Conservation (phyloP, 768 basidiomycete genomes). For the Boletellus emodensis region DNA sequence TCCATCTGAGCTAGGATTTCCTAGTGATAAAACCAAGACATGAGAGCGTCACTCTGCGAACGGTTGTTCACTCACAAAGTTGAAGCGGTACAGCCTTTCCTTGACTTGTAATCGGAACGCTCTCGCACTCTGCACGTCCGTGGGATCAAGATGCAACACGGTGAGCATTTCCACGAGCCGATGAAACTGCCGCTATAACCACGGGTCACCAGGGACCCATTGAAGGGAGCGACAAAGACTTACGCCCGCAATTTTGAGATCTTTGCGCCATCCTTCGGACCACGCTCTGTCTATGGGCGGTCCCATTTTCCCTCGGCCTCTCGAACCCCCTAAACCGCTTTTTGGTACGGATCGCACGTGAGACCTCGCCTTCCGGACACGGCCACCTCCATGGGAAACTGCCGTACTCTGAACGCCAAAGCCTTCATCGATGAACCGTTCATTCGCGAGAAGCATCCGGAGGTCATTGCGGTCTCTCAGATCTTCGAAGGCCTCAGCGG, state of each 20-base stretch:
- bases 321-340: constrained; percentile 21
- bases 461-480: constrained; percentile 91
- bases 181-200: constrained; percentile 81
- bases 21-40: constrained; percentile 35
- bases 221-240: constrained; percentile 13
- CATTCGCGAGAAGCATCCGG: constrained; percentile 61
- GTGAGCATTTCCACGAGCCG: constrained; percentile 90
- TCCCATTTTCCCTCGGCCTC: constrained; percentile 57
- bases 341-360: constrained; percentile 29
- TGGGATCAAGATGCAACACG: constrained; percentile 61
- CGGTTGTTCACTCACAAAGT: constrained; percentile 61
- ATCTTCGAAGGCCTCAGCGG: constrained; percentile 97
- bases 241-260: constrained; percentile 89
- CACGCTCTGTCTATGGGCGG: constrained; percentile 75
- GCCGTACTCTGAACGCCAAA: constrained; percentile 41
- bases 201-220: not conserved
- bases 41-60: not conserved
- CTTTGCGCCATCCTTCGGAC: constrained; percentile 74
- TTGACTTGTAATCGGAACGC: constrained; percentile 90
- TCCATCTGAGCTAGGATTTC: constrained; percentile 87
- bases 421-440: constrained; percentile 67
- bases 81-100: constrained; percentile 91
- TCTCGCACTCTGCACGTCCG: constrained; percentile 49
- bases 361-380: constrained; percentile 37
- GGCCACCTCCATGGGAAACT: constrained; percentile 48